Percentiles rank a stretch among this genome's conserved stretches.
phyloP scores from a whole-genome alignment of 768 basidiomycete genomes.

The Trametes sanguinea region DNA sequence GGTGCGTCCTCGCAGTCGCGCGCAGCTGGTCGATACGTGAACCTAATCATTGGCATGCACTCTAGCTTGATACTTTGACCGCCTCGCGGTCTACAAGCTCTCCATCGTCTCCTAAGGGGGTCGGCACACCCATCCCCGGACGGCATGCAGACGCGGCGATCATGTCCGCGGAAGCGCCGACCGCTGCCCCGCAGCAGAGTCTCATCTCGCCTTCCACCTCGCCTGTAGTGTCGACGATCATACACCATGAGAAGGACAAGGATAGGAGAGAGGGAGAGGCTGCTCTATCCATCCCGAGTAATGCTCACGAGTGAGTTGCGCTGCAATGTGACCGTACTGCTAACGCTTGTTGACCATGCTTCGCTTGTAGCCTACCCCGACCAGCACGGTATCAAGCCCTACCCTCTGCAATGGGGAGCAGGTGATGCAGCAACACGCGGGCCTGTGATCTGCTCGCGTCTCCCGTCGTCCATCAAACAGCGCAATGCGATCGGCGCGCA shows the following conservation, averaged over 20 bases:
- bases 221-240: slow-evolving; percentile 3
- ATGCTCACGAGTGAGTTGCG: slow-evolving; percentile 74
- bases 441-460: slow-evolving; percentile 86
- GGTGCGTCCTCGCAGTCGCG: slow-evolving; percentile 42
- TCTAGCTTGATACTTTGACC: slow-evolving; percentile 55
- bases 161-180: slow-evolving; percentile 31
- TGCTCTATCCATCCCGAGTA: slow-evolving; percentile 81
- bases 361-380: slow-evolving; percentile 72
- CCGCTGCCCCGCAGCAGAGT: slow-evolving; percentile 31
- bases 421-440: slow-evolving; percentile 65
- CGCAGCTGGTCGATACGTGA: background rate
- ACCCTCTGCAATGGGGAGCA: slow-evolving; percentile 82
- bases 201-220: slow-evolving; percentile 21
- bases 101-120: slow-evolving; percentile 34
- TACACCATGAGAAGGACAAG: slow-evolving; percentile 10
- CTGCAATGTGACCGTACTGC: slow-evolving; percentile 5
- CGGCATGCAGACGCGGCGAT: slow-evolving; percentile 31
- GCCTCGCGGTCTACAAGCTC: slow-evolving; percentile 25
- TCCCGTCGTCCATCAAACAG: slow-evolving; percentile 79
- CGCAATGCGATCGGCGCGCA: slow-evolving; percentile 96
- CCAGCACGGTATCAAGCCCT: slow-evolving; percentile 84
- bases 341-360: background rate
- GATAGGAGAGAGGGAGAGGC: slow-evolving; percentile 74
- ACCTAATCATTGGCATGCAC: background rate
- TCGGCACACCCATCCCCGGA: slow-evolving; percentile 30